Evolutionary conservation across 495 filamentous ascomycete species (phyloP).

Genomic region (Eremomyces bilateralis): DNA sequence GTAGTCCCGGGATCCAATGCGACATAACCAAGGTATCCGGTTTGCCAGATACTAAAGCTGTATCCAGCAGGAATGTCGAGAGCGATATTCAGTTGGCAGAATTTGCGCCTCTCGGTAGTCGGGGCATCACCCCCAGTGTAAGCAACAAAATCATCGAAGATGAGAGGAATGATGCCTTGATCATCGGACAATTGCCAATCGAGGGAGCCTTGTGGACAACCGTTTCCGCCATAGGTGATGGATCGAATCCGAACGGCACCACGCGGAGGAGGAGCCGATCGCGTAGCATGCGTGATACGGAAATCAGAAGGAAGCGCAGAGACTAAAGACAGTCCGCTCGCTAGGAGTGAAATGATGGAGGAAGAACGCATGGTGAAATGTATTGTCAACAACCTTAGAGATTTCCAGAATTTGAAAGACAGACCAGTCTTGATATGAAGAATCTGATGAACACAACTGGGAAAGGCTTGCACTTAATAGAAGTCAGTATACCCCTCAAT

Average conservation of each 20-base stretch:
- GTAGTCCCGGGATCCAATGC: constrained; percentile 30
- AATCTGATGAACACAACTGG: too few relatives aligned
- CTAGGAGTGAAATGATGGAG: too few relatives aligned
- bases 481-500: too few relatives aligned
- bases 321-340: too few relatives aligned
- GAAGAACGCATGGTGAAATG: too few relatives aligned
- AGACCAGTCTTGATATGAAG: too few relatives aligned
- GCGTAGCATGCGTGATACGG: too few relatives aligned
- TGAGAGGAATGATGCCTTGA: constrained; percentile 27
- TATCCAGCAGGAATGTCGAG: constrained; percentile 36
- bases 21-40: constrained; percentile 35
- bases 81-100: constrained; percentile 36
- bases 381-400: too few relatives aligned
- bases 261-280: too few relatives aligned
- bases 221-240: constrained; percentile 30
- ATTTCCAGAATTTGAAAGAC: too few relatives aligned
- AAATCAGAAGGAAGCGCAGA: too few relatives aligned
- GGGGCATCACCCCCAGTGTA: constrained; percentile 22
- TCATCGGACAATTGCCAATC: constrained; percentile 28
- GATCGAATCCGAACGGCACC: constrained; percentile 40
- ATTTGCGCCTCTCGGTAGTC: constrained; percentile 25
- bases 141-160: constrained; percentile 25
- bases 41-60: constrained; percentile 32
- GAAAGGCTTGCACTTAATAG: too few relatives aligned
- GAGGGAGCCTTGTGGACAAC: constrained; percentile 31